These are phyloP conservation scores for Carex pumila DNA, from an alignment of 176 grass and related monocot species.

Conservation along the genomic window DNA sequence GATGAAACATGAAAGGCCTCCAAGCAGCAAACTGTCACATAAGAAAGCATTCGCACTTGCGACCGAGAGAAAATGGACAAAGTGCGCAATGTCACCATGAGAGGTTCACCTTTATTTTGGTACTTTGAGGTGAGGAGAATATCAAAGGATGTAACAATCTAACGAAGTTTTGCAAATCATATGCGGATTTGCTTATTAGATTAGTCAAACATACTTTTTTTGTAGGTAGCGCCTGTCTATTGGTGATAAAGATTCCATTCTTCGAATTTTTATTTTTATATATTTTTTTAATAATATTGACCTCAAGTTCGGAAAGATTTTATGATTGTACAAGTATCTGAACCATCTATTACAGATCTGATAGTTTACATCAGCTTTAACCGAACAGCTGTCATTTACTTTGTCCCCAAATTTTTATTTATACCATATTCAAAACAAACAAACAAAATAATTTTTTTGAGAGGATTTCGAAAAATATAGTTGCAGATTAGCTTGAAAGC, in stretches of 20 bases:
- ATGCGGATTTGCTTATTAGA: background rate
- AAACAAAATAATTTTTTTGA: no score
- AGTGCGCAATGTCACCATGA: background rate
- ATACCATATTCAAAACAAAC: no score
- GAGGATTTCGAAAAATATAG: no score
- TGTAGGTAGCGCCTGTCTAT: background rate
- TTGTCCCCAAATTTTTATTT: no score
- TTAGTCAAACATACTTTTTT: background rate
- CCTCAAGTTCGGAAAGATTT: background rate
- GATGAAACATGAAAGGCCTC: background rate
- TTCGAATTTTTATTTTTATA: no score
- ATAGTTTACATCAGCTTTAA: background rate
- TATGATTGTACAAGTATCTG: background rate
- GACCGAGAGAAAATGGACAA: background rate
- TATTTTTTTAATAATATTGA: background rate
- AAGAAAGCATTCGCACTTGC: background rate
- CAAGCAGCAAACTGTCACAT: conserved; percentile 10
- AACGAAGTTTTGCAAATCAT: background rate
- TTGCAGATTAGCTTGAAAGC: no score
- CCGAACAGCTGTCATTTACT: background rate
- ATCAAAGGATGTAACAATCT: background rate
- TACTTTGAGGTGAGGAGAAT: background rate
- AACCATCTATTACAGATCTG: background rate
- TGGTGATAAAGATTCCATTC: background rate
- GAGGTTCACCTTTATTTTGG: background rate